Evolutionary conservation across 2,329 filamentous ascomycete genomes (phyloP), one percentile per base, ranked within the genome.

Genomic region (Penicillium sp.): DNA sequence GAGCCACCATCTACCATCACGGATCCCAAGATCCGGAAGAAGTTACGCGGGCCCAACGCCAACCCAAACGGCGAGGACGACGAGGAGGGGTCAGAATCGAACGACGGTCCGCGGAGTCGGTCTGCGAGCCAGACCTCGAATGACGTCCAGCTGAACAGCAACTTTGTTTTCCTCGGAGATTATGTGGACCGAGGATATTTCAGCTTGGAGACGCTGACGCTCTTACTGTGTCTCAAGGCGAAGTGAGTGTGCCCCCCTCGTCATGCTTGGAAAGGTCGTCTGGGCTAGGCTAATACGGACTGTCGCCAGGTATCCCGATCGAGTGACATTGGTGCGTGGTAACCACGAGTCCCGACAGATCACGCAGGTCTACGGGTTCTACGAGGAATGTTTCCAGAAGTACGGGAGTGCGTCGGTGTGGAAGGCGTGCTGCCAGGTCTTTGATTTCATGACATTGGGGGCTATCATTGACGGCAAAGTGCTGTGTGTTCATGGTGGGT

Each of bases 1-100:
- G 90, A 96, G 66, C 90, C 91, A 3, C 90, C 91, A 1, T 87
- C 84, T 10, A 83, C 86, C 55, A 95, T 95, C 54, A 93, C 83
- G 40, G 83, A 95, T 59, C 87, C 89, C 3, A 93, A 90, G 64
- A 73, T 93, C 32, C 84, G 83, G 70, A 88, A 86, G 73, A 94
- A 90, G 73, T 80, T 95, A 69, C 86, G 81, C 63, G 62, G 63
- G n/a, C 50, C 56, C 4, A 52, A 49, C 14, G 25, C 11, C 19
- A 34, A 41, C 27, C 45, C 39, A 18, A 45, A 54, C 36, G 56
- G 64, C 39, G 60, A 67, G 48, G 51, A 57, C 45, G 56, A 65
- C 40, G 57, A 58, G 20, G 50, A 51, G 7, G 60, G 57, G 7
- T 47, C 56, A 4, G 44, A 39, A 4, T 50, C 48, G 6, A 50